Percentiles rank a stretch among this genome's conserved stretches.
phyloP scores from a whole-genome alignment of 495 filamentous ascomycete species.

The Penicillium goetzii region DNA sequence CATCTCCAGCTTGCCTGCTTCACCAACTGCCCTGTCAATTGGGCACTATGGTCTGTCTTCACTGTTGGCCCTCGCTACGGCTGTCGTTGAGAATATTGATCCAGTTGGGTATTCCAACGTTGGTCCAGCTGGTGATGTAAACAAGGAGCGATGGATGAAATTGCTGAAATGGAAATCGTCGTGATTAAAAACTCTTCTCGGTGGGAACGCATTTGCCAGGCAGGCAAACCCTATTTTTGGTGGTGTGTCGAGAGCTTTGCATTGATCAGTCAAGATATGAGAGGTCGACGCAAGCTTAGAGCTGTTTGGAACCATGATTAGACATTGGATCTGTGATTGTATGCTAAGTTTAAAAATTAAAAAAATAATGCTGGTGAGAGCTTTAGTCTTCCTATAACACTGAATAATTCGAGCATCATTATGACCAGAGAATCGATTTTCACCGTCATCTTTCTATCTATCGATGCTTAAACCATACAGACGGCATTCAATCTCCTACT shows the following conservation, averaged over 20 bases:
- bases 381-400: background rate
- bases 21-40: background rate
- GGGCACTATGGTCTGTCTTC: background rate
- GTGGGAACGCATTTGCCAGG: background rate
- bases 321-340: background rate
- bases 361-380: background rate
- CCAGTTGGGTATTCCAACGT: slow-evolving; percentile 2
- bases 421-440: background rate
- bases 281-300: background rate
- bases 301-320: background rate
- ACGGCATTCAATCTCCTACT: background rate
- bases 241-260: background rate
- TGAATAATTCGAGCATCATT: background rate
- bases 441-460: background rate
- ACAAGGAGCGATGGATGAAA: background rate
- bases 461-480: background rate
- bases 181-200: background rate
- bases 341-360: background rate
- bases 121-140: background rate
- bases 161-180: background rate
- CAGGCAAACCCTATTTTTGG: background rate
- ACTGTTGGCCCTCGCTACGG: background rate
- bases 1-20: background rate
- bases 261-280: background rate
- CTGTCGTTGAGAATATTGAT: slow-evolving; percentile 4